These are phyloP conservation scores for Phytophthora boehmeriae DNA, from an alignment of 352 stramenopile genomes.

Conservation along the genomic window DNA sequence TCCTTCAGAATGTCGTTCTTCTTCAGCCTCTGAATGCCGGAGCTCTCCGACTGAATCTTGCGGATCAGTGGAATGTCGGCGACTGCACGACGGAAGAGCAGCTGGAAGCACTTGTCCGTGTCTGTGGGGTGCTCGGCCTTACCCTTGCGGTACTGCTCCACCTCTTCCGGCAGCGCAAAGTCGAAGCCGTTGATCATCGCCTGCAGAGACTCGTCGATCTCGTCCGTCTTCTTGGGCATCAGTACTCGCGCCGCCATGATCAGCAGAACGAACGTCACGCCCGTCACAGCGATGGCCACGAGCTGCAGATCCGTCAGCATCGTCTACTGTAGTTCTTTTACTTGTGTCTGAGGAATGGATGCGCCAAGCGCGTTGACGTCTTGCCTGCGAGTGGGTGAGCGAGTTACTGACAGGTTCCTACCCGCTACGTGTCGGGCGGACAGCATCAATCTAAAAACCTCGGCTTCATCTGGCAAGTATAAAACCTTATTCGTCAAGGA, in stretches of 20 bases:
- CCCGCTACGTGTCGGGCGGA: conserved; percentile 42
- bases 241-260: conserved; percentile 68
- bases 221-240: conserved; percentile 72
- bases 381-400: conserved; percentile 4
- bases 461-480: too few species aligned
- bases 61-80: conserved; percentile 86
- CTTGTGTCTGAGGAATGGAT: too few species aligned
- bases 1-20: conserved; percentile 91
- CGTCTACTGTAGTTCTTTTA: too few species aligned
- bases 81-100: conserved; percentile 84
- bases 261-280: conserved; percentile 62
- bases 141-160: conserved; percentile 77
- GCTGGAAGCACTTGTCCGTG: conserved; percentile 74
- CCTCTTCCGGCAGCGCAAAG: conserved; percentile 83
- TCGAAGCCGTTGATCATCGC: conserved; percentile 92
- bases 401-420: conserved; percentile 26
- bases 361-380: too few species aligned
- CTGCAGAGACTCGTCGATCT: conserved; percentile 80
- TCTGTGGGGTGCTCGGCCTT: conserved; percentile 72
- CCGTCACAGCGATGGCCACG: conserved; percentile 65
- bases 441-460: conserved; percentile 18
- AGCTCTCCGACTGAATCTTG: conserved; percentile 88
- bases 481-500: not conserved
- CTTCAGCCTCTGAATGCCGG: conserved; percentile 85
- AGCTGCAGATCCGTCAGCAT: conserved; percentile 78